Base-by-base conservation (phyloP, 306 rosid species). In the Cicer pinnatifidum region DNA sequence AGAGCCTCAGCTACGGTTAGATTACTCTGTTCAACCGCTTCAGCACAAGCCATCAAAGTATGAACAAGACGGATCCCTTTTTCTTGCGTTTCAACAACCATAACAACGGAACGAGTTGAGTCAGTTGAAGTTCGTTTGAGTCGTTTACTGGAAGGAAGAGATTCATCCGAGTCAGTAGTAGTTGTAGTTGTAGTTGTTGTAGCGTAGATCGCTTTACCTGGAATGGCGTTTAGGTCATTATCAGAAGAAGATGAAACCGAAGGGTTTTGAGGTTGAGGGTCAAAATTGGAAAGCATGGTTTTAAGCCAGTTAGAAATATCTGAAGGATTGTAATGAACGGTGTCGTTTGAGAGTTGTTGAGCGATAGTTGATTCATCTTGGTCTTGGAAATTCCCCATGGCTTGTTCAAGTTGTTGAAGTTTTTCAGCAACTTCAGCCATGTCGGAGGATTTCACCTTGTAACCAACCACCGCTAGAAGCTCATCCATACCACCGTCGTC, bases 351-450 rank as follows among this genome's bases (percentile, higher is more conserved):
- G 13, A 89, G 85, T 1, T 89, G 91, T 1, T 69, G 73, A 68
- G 73, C 73, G 28, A 68, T 68, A 15, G 86, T 70, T 7, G 87
- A 69, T 12, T 84, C 85, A 1, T 82, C 90, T 28, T 84, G 90
- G 15, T 65, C 90, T 48, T 71, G 74, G 9, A 69, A 69, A 13
- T 82, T 35, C 5, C 82, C 89, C 90, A 94, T 91, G 5, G 87
- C 91, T 69, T 91, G 86, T 10, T 94, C 97, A 0, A 94, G 92
- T 59, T 86, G 90, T 59, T 91, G 92, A 0, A 94, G 79, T 82
- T 90, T 94, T 78, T 83, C 89, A 45, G 96, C 99, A 7, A 94
- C 96, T 1, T 91, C 90, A 4, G 89, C 95, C 97, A 94, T 91
- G 77, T 85, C 92, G 0, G 97, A 86, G 0, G 93, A 87, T 78